Evolutionary conservation across 2,329 filamentous ascomycete species (phyloP).

Genomic region (Aspergillus pseudoglaucus): DNA sequence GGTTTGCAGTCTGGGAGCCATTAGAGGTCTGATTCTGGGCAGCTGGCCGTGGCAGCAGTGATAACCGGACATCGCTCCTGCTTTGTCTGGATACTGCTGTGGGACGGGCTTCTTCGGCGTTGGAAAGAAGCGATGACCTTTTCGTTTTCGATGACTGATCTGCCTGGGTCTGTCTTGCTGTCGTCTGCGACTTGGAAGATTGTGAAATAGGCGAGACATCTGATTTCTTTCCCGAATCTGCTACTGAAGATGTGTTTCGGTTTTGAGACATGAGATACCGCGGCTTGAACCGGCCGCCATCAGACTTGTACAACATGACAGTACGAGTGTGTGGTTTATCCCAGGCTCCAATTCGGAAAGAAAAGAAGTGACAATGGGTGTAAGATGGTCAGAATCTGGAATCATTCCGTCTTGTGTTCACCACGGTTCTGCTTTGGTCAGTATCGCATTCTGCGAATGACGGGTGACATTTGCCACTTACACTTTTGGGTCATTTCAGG

Average conservation of each 20-base stretch:
- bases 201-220: conserved; percentile 11
- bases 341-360: conserved; percentile 22
- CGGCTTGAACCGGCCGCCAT: conserved; percentile 23
- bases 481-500: background rate
- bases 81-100: conserved; percentile 14
- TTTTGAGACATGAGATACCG: conserved; percentile 18
- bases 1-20: conserved; percentile 1
- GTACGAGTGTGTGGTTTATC: conserved; percentile 20
- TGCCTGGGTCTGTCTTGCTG: conserved; percentile 15
- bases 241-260: conserved; percentile 19
- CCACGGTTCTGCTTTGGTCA: background rate
- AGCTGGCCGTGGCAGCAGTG: conserved; percentile 23
- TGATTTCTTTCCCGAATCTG: conserved; percentile 13
- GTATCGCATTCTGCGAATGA: background rate
- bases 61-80: conserved; percentile 19
- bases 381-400: conserved; percentile 17
- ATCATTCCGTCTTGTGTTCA: conserved; percentile 22
- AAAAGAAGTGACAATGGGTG: conserved; percentile 18
- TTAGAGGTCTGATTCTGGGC: conserved; percentile 8
- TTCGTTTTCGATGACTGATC: conserved; percentile 16
- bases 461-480: background rate
- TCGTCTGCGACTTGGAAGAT: conserved; percentile 21
- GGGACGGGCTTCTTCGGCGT: conserved; percentile 17
- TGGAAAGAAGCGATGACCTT: conserved; percentile 24
- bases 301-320: conserved; percentile 33